phyloP scores from a whole-genome alignment of 2,329 filamentous ascomycete genomes.

The Aureobasidium mangrovei region DNA sequence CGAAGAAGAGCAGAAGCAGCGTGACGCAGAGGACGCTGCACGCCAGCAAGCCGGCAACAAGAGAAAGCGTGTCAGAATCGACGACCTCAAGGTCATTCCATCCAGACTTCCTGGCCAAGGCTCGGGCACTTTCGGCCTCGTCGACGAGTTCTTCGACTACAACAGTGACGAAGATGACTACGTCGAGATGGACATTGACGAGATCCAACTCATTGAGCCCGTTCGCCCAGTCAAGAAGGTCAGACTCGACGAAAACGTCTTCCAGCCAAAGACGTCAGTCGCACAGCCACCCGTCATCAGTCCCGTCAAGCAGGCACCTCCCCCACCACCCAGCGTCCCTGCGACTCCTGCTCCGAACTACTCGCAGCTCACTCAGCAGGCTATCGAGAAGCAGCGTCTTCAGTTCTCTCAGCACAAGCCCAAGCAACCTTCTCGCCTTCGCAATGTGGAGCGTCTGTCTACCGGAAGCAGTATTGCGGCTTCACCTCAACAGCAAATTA shows the following conservation, averaged over 20 bases:
- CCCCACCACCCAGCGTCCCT: neutral
- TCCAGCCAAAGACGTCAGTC: constrained; percentile 12
- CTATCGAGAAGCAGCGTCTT: constrained; percentile 12
- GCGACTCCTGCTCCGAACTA: constrained; percentile 3
- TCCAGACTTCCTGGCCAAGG: constrained; percentile 13
- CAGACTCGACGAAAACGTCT: constrained; percentile 17
- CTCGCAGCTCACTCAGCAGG: constrained; percentile 5
- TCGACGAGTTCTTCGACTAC: constrained; percentile 17
- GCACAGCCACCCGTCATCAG: neutral
- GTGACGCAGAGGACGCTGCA: neutral
- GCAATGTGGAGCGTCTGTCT: constrained; percentile 24
- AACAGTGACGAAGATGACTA: constrained; percentile 11
- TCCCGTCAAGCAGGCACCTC: constrained; percentile 6
- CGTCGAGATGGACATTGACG: constrained; percentile 1
- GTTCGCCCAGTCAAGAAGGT: constrained; percentile 14
- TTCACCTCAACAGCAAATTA: neutral
- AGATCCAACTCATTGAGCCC: constrained; percentile 1
- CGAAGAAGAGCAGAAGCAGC: neutral
- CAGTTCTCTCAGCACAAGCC: constrained; percentile 28
- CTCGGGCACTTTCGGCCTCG: constrained; percentile 15
- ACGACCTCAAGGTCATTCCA: constrained; percentile 17
- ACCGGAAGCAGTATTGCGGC: constrained; percentile 3
- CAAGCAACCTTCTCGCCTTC: constrained; percentile 34
- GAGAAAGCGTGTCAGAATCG: constrained; percentile 15
- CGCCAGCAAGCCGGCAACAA: constrained; percentile 14